phyloP scores from a whole-genome alignment of 176 grass and related monocot genomes.

The Rhynchospora pubera region DNA sequence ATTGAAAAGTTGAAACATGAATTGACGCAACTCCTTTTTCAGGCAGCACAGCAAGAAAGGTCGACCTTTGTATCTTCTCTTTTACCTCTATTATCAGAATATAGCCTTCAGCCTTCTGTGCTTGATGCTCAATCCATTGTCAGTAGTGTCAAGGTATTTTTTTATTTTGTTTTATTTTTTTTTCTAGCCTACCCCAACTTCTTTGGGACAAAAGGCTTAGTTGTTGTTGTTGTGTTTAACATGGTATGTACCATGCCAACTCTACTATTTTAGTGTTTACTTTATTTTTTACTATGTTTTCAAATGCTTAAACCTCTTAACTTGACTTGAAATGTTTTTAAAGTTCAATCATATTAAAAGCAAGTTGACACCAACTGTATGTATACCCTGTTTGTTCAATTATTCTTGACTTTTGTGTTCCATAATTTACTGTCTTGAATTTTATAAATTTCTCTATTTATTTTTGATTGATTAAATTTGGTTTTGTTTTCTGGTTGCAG shows the following conservation, averaged over 20 bases:
- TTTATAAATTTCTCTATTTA: background rate
- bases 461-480: constrained; percentile 1
- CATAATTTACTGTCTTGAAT: background rate
- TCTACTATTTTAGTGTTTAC: constrained; percentile 10
- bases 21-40: constrained; percentile 1
- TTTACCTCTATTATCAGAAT: constrained; percentile 78
- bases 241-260: background rate
- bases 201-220: too few species aligned
- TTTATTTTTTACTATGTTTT: background rate
- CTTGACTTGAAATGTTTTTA: background rate
- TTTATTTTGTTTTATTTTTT: too few species aligned
- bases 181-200: too few species aligned
- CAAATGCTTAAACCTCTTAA: background rate
- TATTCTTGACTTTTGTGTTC: background rate
- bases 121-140: constrained; percentile 90
- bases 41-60: constrained; percentile 96
- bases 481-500: constrained; percentile 35
- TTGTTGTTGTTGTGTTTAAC: too few species aligned
- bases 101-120: constrained; percentile 66
- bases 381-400: background rate
- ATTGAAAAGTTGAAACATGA: background rate
- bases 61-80: constrained; percentile 88
- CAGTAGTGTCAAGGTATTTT: constrained; percentile 67
- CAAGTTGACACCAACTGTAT: background rate
- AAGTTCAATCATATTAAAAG: background rate